phyloP scores from a whole-genome alignment of 1,284 basidiomycete species.

The Pholiota adiposa region DNA sequence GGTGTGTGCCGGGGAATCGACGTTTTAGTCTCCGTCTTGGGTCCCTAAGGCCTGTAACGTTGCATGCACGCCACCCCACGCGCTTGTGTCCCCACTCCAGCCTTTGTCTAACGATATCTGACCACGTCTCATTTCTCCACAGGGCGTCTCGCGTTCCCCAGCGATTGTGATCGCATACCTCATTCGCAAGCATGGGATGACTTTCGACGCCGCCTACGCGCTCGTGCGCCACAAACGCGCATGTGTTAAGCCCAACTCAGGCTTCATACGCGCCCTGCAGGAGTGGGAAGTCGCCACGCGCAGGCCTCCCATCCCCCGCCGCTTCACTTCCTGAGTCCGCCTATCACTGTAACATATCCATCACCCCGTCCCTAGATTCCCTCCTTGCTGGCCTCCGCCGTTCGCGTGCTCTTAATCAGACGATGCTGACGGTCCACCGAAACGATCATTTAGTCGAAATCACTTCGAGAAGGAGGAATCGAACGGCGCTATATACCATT shows the following conservation, averaged over 20 bases:
- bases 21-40: no score
- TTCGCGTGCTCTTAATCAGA: not conserved
- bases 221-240: conserved; percentile 62
- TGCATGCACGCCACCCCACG: not conserved
- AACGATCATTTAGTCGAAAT: not conserved
- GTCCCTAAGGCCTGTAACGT: not conserved
- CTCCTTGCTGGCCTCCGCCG: not conserved
- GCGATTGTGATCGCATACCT: conserved; percentile 85
- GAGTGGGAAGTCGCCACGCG: conserved; percentile 49
- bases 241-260: conserved; percentile 74
- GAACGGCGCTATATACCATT: not conserved
- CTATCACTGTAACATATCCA: not conserved
- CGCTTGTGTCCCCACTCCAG: not conserved
- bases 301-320: not conserved
- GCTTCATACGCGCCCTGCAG: conserved; percentile 55
- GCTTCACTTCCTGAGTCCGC: conserved; percentile 6
- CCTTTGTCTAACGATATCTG: not conserved
- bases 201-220: conserved; percentile 63
- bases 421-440: not conserved
- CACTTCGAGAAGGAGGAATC: not conserved
- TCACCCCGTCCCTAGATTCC: not conserved
- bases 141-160: conserved; percentile 82
- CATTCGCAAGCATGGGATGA: conserved; percentile 71
- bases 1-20: not conserved
- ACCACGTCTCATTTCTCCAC: not conserved